These are phyloP conservation scores for Parathielavia appendiculata DNA, from an alignment of 495 filamentous ascomycete genomes.

Conservation along the genomic window DNA sequence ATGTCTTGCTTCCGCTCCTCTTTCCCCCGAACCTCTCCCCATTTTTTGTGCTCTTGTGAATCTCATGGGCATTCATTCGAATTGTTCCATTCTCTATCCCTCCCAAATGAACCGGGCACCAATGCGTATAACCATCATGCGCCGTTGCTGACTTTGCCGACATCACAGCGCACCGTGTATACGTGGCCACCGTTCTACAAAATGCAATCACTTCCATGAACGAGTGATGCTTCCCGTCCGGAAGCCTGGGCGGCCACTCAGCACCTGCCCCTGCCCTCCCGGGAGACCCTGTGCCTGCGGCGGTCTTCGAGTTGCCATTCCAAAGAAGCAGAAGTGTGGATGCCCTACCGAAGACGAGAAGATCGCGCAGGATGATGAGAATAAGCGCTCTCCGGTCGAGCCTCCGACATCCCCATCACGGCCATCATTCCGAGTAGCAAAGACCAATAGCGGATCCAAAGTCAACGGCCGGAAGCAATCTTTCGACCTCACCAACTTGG, in stretches of 20 bases:
- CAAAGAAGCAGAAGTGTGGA: constrained; percentile 45
- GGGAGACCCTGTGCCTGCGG: constrained; percentile 49
- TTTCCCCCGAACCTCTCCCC: constrained; percentile 13
- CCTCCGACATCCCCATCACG: constrained; percentile 34
- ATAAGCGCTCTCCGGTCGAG: constrained; percentile 25
- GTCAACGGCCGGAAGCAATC: constrained; percentile 40
- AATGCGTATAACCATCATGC: background rate
- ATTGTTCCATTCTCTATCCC: background rate
- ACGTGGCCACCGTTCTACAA: constrained; percentile 79
- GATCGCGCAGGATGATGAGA: background rate
- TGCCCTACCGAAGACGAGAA: constrained; percentile 29
- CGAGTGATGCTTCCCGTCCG: constrained; percentile 73
- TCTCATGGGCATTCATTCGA: background rate
- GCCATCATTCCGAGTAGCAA: constrained; percentile 40
- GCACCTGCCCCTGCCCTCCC: constrained; percentile 68
- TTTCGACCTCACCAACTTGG: constrained; percentile 38
- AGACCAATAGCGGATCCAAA: constrained; percentile 27
- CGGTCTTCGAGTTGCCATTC: constrained; percentile 49
- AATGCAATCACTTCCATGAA: constrained; percentile 68
- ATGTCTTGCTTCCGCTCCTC: constrained; percentile 25
- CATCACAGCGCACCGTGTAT: constrained; percentile 69
- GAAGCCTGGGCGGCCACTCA: constrained; percentile 73
- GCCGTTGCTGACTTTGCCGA: constrained; percentile 22
- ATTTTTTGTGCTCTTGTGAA: background rate
- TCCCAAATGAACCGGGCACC: too few species aligned